Evolutionary conservation across 371 early-diverging fungal species (phyloP).

Genomic region (Rhizopus delemar): DNA sequence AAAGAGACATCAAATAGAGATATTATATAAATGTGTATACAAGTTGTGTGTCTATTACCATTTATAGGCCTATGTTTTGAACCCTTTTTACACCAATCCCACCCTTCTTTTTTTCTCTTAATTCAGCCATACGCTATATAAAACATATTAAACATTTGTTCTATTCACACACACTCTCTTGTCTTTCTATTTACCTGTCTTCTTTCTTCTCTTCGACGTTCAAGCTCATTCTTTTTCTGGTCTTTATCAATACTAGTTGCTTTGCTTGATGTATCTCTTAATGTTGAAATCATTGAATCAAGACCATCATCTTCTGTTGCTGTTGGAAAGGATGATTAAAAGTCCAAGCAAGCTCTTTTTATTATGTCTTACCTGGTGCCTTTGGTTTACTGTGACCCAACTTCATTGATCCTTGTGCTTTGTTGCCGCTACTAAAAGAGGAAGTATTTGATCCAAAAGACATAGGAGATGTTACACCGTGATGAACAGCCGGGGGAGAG

Average conservation of each 20-base stretch:
- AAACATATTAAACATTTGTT: not conserved
- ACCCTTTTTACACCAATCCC: conserved; percentile 58
- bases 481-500: conserved; percentile 2
- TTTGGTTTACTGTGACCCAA: conserved; percentile 37
- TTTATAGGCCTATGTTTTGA: conserved; percentile 14
- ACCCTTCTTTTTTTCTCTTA: conserved; percentile 53
- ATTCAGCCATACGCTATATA: conserved; percentile 56
- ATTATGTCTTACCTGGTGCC: conserved; percentile 25
- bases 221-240: conserved; percentile 56
- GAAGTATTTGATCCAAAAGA: conserved; percentile 25
- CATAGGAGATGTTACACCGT: conserved; percentile 2
- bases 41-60: conserved; percentile 11
- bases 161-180: not conserved
- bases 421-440: conserved; percentile 5
- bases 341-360: too few relatives aligned
- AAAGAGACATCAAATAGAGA: not conserved
- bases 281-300: conserved; percentile 3
- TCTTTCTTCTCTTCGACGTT: conserved; percentile 61
- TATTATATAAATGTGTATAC: conserved; percentile 4
- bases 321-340: not conserved
- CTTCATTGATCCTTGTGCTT: conserved; percentile 40
- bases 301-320: conserved; percentile 3
- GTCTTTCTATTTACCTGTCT: conserved; percentile 43
- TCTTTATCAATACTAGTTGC: conserved; percentile 30
- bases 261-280: conserved; percentile 4